Base-by-base conservation (phyloP, 2,329 filamentous ascomycete species). In the Diaporthe vaccinii region DNA sequence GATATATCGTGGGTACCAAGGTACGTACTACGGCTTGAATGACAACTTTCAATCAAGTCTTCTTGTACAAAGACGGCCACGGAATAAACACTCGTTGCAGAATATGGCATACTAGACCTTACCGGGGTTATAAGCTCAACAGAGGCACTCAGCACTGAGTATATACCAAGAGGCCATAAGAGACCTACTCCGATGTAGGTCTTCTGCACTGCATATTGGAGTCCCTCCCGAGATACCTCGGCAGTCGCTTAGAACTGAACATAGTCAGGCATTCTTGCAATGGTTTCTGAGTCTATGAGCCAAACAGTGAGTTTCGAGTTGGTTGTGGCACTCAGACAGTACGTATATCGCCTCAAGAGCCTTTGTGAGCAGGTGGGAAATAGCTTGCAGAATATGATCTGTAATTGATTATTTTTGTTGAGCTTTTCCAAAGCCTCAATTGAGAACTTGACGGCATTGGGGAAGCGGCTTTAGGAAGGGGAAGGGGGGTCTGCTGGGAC, bases 371-470 rank as follows among this genome's bases (percentile, higher is more conserved):
- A 41, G n/a, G 14, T 55, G 49, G 22, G 34, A 55, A 20, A 7
- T 36, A 68, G 55, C 34, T 20, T 41, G 65, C 34, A 55, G 65
- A 15, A 69, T 51, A 14, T 69, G 34, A 41, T 69, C 46, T 69
- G 65, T 69, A 41, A 55, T 69, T 69, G 9, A 25, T 55, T 14
- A 14, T 68, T 53, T 39, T 51, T 39, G 8, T 53, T 68, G 65
- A 28, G 46, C 65, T 53, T 53, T 68, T 25, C 22, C 31, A 36
- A 68, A 41, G 65, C 31, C 22, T 68, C 46, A 9, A 28, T 10
- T 31, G 65, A 41, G 49, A n/a, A 6, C 41, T 55, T 53, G 8
- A 25, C 7, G n/a, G n/a, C n/a, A 6, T 36, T 17, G 31, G 65
- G 31, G 15, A 20, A 41, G 57, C 15, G 25, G n/a, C 15, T 20